Conservation (phyloP, 805 yeast genomes). For the Saturnispora mendoncae region DNA sequence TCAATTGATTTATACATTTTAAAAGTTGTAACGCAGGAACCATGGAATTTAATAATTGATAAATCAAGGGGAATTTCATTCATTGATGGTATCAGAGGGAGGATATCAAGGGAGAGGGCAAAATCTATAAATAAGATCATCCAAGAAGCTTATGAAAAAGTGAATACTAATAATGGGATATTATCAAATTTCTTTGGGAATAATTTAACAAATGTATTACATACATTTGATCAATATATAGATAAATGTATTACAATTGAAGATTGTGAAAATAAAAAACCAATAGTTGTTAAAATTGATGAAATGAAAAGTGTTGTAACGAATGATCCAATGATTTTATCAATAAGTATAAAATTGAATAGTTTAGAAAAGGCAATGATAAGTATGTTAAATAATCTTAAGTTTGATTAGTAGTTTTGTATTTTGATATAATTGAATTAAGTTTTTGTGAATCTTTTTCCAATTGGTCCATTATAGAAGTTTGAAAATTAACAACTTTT, state of each 20-base stretch:
- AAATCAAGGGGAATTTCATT: conserved; percentile 37
- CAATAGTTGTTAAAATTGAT: conserved; percentile 49
- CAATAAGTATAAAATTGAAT: conserved; percentile 54
- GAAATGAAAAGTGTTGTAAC: conserved; percentile 53
- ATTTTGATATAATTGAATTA: not conserved
- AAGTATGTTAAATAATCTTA: conserved; percentile 1
- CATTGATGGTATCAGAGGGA: conserved; percentile 49
- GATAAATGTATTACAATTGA: conserved; percentile 57
- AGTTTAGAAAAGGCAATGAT: conserved; percentile 44
- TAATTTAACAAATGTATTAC: conserved; percentile 26
- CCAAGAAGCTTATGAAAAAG: conserved; percentile 32
- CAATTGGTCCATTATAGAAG: not conserved
- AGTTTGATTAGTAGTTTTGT: too few relatives aligned
- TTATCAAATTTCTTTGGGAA: not conserved
- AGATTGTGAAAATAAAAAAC: conserved; percentile 24
- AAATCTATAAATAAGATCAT: conserved; percentile 33
- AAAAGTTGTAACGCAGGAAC: conserved; percentile 41
- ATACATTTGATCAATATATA: conserved; percentile 41
- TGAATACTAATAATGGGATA: not conserved
- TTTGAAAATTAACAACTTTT: not conserved
- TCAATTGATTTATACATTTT: conserved; percentile 51
- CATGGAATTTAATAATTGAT: conserved; percentile 52
- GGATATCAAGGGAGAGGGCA: conserved; percentile 38
- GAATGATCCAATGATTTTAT: conserved; percentile 59
- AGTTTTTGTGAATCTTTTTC: not conserved